phyloP scores from a whole-genome alignment of 768 basidiomycete species.

The Russula emetica region DNA sequence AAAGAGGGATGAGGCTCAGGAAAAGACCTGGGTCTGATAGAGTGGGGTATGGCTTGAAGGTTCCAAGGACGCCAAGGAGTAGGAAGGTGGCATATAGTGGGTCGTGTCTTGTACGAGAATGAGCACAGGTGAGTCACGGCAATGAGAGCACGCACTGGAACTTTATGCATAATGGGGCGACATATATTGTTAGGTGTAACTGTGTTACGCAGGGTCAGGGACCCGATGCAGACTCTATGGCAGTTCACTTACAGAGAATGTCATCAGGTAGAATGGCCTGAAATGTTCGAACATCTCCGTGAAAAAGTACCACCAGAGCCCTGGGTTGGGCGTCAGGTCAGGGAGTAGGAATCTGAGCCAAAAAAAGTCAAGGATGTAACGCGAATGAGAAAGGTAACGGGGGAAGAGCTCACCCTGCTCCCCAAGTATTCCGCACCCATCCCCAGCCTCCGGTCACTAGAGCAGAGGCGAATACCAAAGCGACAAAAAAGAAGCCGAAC shows the following conservation, averaged over 20 bases:
- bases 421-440: slow-evolving; percentile 82
- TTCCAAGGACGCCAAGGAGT: slow-evolving; percentile 69
- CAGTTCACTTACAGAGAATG: slow-evolving; percentile 69
- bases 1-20: slow-evolving; percentile 71
- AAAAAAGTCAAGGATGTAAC: slow-evolving; percentile 7
- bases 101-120: slow-evolving; percentile 56
- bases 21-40: slow-evolving; percentile 88
- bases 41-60: slow-evolving; percentile 89
- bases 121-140: background rate
- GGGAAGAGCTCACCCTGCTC: slow-evolving; percentile 58
- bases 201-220: slow-evolving; percentile 32
- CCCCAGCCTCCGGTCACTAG: slow-evolving; percentile 55
- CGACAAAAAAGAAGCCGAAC: slow-evolving; percentile 47
- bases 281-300: slow-evolving; percentile 99
- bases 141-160: slow-evolving; percentile 57
- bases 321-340: slow-evolving; percentile 90
- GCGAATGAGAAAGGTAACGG: slow-evolving; percentile 1
- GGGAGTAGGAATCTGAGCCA: slow-evolving; percentile 65
- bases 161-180: slow-evolving; percentile 80
- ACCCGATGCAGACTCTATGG: background rate
- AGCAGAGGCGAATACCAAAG: slow-evolving; percentile 49
- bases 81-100: slow-evolving; percentile 76
- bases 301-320: slow-evolving; percentile 99
- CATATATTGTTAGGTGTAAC: slow-evolving; percentile 81
- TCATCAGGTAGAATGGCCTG: slow-evolving; percentile 90